Percentiles rank a stretch among this genome's conserved stretches.
Evolutionary conservation across 768 basidiomycete species (phyloP).

Genomic region (Lactarius pseudohatsudake): DNA sequence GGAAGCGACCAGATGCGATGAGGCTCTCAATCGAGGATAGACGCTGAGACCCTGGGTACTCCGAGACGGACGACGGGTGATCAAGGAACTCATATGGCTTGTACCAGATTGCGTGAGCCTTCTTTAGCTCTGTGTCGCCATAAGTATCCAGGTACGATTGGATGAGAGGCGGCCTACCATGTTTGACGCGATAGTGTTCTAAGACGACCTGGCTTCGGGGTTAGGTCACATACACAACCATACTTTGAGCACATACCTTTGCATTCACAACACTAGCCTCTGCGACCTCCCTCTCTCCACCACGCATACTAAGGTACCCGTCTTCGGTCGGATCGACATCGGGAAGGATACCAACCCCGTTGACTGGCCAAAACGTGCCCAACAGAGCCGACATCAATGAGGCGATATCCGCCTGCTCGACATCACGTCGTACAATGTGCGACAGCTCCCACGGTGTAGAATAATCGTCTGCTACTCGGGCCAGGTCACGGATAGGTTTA

Average conservation of each 20-base stretch:
- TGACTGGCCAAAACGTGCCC: conserved; percentile 74
- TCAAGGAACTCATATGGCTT: conserved; percentile 57
- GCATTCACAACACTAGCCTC: conserved; percentile 62
- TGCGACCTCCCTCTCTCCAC: conserved; percentile 53
- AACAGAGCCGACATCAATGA: conserved; percentile 74
- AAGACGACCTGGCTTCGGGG: conserved; percentile 51
- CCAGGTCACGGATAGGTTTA: conserved; percentile 57
- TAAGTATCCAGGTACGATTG: neutral
- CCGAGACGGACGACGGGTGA: conserved; percentile 30
- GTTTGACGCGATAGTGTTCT: conserved; percentile 77
- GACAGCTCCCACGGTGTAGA: conserved; percentile 62
- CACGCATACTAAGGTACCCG: conserved; percentile 54
- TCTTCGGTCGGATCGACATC: conserved; percentile 61
- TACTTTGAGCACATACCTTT: conserved; percentile 39
- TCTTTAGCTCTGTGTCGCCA: conserved; percentile 55
- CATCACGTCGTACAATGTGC: conserved; percentile 63
- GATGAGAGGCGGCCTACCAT: conserved; percentile 46
- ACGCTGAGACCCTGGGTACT: conserved; percentile 38
- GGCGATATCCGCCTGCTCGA: conserved; percentile 83
- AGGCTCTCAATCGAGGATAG: conserved; percentile 47
- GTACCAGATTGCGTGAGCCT: conserved; percentile 57
- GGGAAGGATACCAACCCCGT: conserved; percentile 79
- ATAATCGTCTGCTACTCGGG: conserved; percentile 66
- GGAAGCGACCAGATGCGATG: conserved; percentile 46
- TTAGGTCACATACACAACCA: neutral